Conservation (phyloP, 1,284 basidiomycete genomes). For the Sporisorium scitamineum region DNA sequence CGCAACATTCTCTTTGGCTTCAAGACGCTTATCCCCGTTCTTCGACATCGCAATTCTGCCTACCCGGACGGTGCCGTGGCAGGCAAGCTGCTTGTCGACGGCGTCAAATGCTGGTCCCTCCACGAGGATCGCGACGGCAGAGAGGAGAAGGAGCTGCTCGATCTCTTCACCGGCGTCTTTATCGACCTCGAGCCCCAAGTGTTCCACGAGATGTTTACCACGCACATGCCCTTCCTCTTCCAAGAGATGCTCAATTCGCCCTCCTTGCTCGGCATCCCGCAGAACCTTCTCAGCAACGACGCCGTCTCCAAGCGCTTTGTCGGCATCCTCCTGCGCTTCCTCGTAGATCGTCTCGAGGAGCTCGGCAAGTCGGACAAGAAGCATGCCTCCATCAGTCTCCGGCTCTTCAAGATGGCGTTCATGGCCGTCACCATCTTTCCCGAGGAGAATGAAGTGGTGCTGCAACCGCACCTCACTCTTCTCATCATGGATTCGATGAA, state of each 20-base stretch:
- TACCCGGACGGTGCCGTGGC: conserved; percentile 88
- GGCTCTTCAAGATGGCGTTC: conserved; percentile 97
- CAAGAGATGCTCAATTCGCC: conserved; percentile 74
- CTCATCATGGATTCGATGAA: conserved; percentile 98
- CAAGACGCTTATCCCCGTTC: conserved; percentile 81
- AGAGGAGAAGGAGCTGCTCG: conserved; percentile 88
- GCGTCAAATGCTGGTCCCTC: conserved; percentile 84
- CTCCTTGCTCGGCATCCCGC: conserved; percentile 85
- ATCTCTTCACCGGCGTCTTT: conserved; percentile 77
- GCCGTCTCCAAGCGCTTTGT: conserved; percentile 88
- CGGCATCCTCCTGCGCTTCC: conserved; percentile 88
- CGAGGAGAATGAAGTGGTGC: conserved; percentile 85
- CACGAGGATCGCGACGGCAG: conserved; percentile 79
- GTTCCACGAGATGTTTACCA: conserved; percentile 66
- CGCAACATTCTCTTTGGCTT: conserved; percentile 91
- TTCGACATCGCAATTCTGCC: conserved; percentile 83
- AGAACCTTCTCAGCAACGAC: conserved; percentile 86
- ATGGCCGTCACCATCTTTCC: conserved; percentile 86
- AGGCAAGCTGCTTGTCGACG: conserved; percentile 86
- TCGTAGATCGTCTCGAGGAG: conserved; percentile 82
- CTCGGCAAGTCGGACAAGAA: conserved; percentile 87
- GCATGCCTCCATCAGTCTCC: conserved; percentile 79
- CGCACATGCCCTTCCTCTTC: conserved; percentile 64
- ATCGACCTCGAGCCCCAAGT: conserved; percentile 70
- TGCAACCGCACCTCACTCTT: conserved; percentile 91